These are phyloP conservation scores for Peronospora farinosa DNA, from an alignment of 352 stramenopile species.

Conservation along the genomic window DNA sequence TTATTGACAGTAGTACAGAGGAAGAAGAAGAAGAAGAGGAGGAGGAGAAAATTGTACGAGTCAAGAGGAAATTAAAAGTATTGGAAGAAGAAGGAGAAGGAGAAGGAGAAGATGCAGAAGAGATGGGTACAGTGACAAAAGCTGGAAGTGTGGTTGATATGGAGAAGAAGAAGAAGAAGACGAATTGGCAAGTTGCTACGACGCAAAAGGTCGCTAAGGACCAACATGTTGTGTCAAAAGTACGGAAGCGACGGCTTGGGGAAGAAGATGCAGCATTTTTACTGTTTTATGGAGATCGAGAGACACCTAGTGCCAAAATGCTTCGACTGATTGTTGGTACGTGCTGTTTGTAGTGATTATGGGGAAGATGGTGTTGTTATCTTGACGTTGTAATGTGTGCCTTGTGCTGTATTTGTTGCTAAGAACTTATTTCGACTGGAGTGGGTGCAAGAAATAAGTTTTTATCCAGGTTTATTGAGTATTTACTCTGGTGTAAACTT, in stretches of 20 bases:
- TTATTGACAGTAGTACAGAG: conserved; percentile 33
- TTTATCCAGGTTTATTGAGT: conserved; percentile 36
- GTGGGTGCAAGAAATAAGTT: conserved; percentile 29
- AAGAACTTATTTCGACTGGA: conserved; percentile 50
- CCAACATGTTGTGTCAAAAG: conserved; percentile 7
- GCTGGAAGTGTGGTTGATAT: conserved; percentile 1
- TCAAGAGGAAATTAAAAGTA: too few species aligned
- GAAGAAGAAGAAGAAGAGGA: conserved; percentile 24
- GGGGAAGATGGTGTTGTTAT: conserved; percentile 6
- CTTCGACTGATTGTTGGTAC: conserved; percentile 55
- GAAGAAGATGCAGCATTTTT: conserved; percentile 65
- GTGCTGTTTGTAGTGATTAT: conserved; percentile 4
- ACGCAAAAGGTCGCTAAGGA: conserved; percentile 10
- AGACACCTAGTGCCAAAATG: conserved; percentile 39
- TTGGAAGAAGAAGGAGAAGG: conserved; percentile 24
- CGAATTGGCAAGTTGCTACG: conserved; percentile 6
- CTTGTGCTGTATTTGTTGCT: background rate
- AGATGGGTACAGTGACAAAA: background rate
- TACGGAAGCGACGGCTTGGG: conserved; percentile 35
- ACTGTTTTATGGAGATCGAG: conserved; percentile 56
- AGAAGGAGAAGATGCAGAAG: conserved; percentile 17
- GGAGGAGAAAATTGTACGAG: too few species aligned
- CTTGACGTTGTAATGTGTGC: conserved; percentile 8
- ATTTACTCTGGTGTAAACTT: conserved; percentile 50
- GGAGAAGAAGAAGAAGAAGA: conserved; percentile 2